Base-by-base conservation (phyloP, 768 basidiomycete species). In the Candolleomyces efflorescens region DNA sequence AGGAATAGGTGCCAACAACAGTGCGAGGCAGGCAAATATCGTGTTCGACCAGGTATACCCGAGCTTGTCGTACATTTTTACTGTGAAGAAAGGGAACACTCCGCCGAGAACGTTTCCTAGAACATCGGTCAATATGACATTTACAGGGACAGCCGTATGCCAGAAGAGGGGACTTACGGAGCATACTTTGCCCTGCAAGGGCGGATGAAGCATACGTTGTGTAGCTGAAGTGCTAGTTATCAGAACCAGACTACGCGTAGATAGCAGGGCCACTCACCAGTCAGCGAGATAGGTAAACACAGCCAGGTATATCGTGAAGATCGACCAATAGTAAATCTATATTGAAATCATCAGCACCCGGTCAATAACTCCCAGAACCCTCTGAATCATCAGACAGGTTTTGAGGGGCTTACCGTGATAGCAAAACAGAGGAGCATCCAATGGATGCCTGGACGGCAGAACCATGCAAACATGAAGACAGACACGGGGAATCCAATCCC, bases 391-490 rank as follows among this genome's bases (percentile, higher is more conserved):
- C 12, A 44, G 5, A 41, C 12, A 17, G 48, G 23, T 12, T 12
- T 36, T n/a, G 45, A 49, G n/a, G 18, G 11, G 45, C 68, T 61
- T 59, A 75, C 74, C n/a, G 67, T 65, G 4, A 85, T 70, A 10
- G 80, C 84, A 26, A 86, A 77, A 22, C 72, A 69, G 0, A 79
- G 76, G 1, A 73, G 80, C 27, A 83, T 78, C 87, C 86, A 89
- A 49, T 74, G 76, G 2, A 87, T 75, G n/a, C 60, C 58, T 1
- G 76, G 60, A 58, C 69, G 78, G 7, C 82, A 77, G 3, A 82
- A 83, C 83, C 85, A 89, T 0, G 84, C 85, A 60, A 84, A 89
- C 53, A 87, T 79, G 70, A 87, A 81, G 75, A 85, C 83, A n/a
- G 78, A 79, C 1, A 65, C 62, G 0, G 85, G 84, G 49, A 83